Percentiles rank a stretch among this genome's conserved stretches.
Evolutionary conservation across 805 yeast genomes (phyloP).

Genomic region (Yamadazyma endophytica): DNA sequence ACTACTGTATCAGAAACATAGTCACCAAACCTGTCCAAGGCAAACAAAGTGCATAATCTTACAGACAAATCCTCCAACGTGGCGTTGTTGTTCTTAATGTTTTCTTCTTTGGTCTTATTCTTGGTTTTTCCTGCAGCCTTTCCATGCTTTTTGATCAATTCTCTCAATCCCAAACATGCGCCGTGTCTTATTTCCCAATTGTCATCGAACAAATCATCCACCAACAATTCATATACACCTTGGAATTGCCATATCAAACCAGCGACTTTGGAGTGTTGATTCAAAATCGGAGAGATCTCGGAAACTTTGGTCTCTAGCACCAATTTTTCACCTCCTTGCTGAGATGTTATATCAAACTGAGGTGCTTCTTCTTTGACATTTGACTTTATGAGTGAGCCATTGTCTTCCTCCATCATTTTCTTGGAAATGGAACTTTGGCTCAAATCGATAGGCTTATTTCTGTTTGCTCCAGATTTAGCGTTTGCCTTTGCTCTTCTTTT

Average conservation of each 20-base stretch:
- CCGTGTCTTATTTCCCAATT: constrained; percentile 97
- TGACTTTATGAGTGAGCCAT: not conserved
- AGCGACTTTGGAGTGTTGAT: constrained; percentile 66
- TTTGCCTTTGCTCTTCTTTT: constrained; percentile 77
- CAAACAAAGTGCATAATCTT: constrained; percentile 77
- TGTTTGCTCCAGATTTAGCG: constrained; percentile 48
- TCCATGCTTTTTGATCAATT: constrained; percentile 78
- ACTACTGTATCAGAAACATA: constrained; percentile 96
- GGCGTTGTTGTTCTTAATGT: constrained; percentile 57
- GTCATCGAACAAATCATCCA: constrained; percentile 77
- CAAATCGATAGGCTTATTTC: constrained; percentile 54
- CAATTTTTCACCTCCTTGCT: constrained; percentile 73
- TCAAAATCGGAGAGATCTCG: constrained; percentile 61
- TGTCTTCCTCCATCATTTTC: constrained; percentile 38
- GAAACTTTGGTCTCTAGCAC: constrained; percentile 76
- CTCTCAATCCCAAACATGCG: constrained; percentile 87
- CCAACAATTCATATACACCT: constrained; percentile 79
- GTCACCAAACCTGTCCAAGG: constrained; percentile 94
- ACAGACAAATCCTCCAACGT: constrained; percentile 87
- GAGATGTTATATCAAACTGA: constrained; percentile 65
- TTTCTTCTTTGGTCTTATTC: constrained; percentile 58
- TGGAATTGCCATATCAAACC: constrained; percentile 91
- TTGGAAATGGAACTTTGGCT: constrained; percentile 68
- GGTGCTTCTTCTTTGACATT: constrained; percentile 19
- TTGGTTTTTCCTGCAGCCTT: constrained; percentile 77